phyloP scores from a whole-genome alignment of 768 basidiomycete species.

The Coprinellus aureogranulatus region DNA sequence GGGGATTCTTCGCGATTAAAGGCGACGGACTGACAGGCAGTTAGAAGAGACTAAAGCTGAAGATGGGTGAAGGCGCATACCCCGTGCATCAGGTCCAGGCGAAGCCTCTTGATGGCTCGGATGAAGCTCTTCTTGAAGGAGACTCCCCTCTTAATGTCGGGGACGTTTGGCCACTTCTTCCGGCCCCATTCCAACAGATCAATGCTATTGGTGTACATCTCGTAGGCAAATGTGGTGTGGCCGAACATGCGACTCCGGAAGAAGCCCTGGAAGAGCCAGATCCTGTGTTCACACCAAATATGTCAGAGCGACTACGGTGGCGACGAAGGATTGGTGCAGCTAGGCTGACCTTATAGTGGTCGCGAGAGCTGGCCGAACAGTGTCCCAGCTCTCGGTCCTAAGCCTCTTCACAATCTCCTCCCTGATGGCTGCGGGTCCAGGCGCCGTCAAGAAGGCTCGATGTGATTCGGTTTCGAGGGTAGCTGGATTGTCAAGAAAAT shows the following conservation, averaged over 20 bases:
- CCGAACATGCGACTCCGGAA: background rate
- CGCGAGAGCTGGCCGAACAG: background rate
- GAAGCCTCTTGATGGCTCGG: conserved; percentile 37
- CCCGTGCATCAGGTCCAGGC: conserved; percentile 24
- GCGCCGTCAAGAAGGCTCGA: background rate
- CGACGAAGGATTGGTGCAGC: no score
- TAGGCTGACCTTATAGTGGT: conserved; percentile 5
- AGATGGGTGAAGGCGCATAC: no score
- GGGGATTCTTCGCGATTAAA: no score
- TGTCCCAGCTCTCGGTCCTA: background rate
- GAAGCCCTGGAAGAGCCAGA: conserved; percentile 6
- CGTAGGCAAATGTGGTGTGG: conserved; percentile 18
- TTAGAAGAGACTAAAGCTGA: no score
- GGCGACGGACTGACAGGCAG: no score
- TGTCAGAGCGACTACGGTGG: no score
- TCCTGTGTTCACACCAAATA: no score
- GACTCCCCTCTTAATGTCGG: conserved; percentile 34
- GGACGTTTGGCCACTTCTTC: conserved; percentile 37
- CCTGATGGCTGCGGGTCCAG: background rate
- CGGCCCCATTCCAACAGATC: conserved; percentile 45
- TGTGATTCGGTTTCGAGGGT: no score
- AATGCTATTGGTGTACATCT: conserved; percentile 34
- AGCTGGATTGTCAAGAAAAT: no score
- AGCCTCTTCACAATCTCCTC: background rate
- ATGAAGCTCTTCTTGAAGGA: conserved; percentile 44